These are phyloP conservation scores for Teratosphaeria gauchensis DNA, from an alignment of 2,329 filamentous ascomycete genomes.

Conservation along the genomic window DNA sequence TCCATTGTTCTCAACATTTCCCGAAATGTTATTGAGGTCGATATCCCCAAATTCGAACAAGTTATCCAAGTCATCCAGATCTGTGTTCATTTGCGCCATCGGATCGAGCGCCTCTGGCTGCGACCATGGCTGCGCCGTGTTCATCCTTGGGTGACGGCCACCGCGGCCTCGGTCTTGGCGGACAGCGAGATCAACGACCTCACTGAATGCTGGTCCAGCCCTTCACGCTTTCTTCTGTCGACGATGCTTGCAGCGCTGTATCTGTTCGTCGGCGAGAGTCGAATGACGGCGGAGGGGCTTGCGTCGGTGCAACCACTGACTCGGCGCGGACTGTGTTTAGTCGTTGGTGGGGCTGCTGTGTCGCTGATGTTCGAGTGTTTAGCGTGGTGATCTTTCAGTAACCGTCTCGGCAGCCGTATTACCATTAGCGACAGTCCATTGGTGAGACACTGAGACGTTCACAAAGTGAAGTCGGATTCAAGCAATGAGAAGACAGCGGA, in stretches of 20 bases:
- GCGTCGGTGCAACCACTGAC: neutral
- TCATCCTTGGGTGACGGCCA: neutral
- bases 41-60: slow-evolving; percentile 33
- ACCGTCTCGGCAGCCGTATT: neutral
- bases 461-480: neutral
- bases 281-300: neutral
- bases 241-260: neutral
- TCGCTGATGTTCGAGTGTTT: neutral
- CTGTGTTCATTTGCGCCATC: slow-evolving; percentile 28
- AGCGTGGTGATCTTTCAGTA: neutral
- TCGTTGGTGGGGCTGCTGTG: neutral
- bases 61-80: slow-evolving; percentile 35
- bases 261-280: neutral
- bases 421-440: neutral
- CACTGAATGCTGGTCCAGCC: neutral
- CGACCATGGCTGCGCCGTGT: slow-evolving; percentile 24
- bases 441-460: neutral
- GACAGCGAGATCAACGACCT: neutral
- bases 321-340: neutral
- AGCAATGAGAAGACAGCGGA: neutral
- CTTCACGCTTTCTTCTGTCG: neutral
- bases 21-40: slow-evolving; percentile 15
- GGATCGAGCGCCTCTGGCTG: slow-evolving; percentile 30
- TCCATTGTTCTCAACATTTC: slow-evolving; percentile 9
- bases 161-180: neutral